Evolutionary conservation across 331 rosid genomes (phyloP), one percentile per base, ranked within the genome.

Genomic region (Rhamnella rubrinervis): DNA sequence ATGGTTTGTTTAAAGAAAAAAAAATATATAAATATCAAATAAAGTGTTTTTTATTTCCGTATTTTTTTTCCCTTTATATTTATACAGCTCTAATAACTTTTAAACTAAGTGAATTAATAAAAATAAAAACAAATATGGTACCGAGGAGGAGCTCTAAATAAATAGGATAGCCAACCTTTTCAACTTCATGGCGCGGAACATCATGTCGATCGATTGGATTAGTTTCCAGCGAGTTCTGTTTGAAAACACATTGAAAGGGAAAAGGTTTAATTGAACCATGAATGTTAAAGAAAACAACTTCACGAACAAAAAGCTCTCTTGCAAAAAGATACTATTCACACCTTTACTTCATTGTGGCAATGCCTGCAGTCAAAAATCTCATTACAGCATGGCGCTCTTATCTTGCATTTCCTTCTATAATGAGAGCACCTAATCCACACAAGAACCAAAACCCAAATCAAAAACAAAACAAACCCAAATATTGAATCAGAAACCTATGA

Each of bases 291-390:
- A 23, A 59, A 59, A 1, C 8, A 52, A 35, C 28, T 6, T 6
- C 4, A 56, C 0, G 19, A 61, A 19, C 20, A 39, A 37, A 35
- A 62, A 37, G 31, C 8, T 20, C 6, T 16, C 39, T 1, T 25
- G 8, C 31, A 0, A 21, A 10, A 58, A 35, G 7, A 61, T 14
- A 21, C 4, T 6, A 39, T 40, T 7, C 1, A 26, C 28, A 86
- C 91, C 87, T 85, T 90, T 8, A 86, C 82, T 84, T 90, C 86
- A 67, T 85, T 82, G 61, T 88, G 95, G 59, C 91, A 88, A 67
- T 86, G 89, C 63, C 87, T 82, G 84, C 91, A 88, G 61, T 69
- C 55, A 40, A 84, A 88, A 26, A 85, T 55, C 83, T 85, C 86
- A 60, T 75, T 70, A 77, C 91, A 88, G 64, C 95, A 90, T 0